A percentile compares a stretch with the other conserved stretches of the same genome.
Evolutionary conservation across 306 rosid genomes (phyloP).

Genomic region (Sesbania bispinosa): DNA sequence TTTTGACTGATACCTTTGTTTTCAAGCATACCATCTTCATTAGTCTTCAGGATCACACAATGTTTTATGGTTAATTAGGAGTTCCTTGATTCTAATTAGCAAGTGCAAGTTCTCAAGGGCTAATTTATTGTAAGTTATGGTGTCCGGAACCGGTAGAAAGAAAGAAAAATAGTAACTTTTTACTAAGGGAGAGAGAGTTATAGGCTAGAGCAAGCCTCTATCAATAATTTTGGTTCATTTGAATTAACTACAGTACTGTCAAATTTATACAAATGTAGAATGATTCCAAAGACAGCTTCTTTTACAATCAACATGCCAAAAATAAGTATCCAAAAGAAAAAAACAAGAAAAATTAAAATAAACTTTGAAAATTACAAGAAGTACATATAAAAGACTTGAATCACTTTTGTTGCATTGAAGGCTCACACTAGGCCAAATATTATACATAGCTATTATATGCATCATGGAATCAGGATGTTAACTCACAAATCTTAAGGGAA

Average conservation of each 20-base stretch:
- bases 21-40: background rate
- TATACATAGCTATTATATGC: too few species aligned
- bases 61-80: background rate
- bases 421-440: conserved; percentile 1
- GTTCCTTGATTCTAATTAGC: background rate
- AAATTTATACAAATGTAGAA: too few species aligned
- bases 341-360: too few species aligned
- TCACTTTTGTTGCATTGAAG: background rate
- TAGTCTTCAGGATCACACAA: background rate
- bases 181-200: too few species aligned
- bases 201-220: too few species aligned
- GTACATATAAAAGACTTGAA: background rate
- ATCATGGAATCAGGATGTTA: background rate
- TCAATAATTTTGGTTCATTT: too few species aligned
- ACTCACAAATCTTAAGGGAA: too few species aligned
- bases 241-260: too few species aligned
- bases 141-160: too few species aligned
- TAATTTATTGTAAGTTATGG: too few species aligned
- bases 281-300: background rate
- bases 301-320: background rate
- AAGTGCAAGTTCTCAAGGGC: background rate
- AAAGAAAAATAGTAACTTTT: too few species aligned
- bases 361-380: background rate
- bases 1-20: conserved; percentile 11
- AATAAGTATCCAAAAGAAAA: background rate